Base-by-base conservation (phyloP, 345 rosid genomes). In the Syzygium aqueum region DNA sequence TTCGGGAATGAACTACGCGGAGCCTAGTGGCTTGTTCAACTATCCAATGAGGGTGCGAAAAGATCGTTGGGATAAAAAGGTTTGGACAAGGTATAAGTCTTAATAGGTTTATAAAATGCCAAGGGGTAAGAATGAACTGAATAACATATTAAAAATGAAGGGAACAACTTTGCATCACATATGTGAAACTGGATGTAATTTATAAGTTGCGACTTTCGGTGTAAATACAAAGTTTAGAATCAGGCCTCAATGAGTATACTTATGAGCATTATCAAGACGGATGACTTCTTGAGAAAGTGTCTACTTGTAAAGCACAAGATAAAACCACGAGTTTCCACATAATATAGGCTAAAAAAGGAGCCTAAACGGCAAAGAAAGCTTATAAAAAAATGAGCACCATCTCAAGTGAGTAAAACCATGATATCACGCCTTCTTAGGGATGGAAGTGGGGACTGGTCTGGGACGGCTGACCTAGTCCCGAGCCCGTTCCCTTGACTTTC, bases 1-100 rank as follows among this genome's bases (percentile, higher is more conserved):
- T 28, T 28, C 0, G 1, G 5, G 11, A 28, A 28, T 14, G 40
- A 65, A 15, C 43, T 11, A 30, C 6, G 19, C 0, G 15, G 1
- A 61, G 30, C 6, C 19, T 14, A n/a, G 37, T n/a, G 73, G 37
- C 37, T 61, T 61, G 19, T n/a, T 61, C 7, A 4, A 65, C 37
- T 65, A 3, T 65, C 11, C 40, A 8, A 7, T 15, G 77, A 65
- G 3, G 21, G 30, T 6, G 37, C 14, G 37, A 63, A 63, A 37
- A n/a, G 37, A 63, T 63, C 4, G 3, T n/a, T 1, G 10, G 9
- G 37, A 14, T 17, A 14, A 63, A 63, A 14, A 5, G 37, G 37
- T 9, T 27, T 14, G 19, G 40, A 30, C 77, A 65, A 30, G 40
- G 22, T 30, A 30, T 3, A 30, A 30, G 22, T 28, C 77, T 21